Percentiles rank a stretch among this genome's conserved stretches.
These are phyloP conservation scores for Hexamita inflata DNA, from an alignment of 208 protist species.

Conservation along the genomic window DNA sequence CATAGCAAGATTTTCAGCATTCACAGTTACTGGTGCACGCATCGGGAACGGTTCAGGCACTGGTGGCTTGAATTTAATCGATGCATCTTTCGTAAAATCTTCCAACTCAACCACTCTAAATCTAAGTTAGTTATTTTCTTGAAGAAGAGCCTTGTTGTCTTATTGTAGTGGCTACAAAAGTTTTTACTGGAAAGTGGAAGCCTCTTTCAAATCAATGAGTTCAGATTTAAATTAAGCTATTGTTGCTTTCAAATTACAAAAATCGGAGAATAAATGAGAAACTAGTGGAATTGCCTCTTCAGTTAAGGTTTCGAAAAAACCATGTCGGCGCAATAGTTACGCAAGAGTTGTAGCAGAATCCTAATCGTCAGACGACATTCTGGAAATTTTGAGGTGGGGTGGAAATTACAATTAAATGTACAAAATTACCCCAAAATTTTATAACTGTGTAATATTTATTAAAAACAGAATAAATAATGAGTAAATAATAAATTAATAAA, in stretches of 20 bases:
- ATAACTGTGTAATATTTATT: too few relatives aligned
- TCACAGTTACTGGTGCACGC: too few relatives aligned
- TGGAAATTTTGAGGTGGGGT: too few relatives aligned
- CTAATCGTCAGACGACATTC: too few relatives aligned
- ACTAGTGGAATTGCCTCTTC: not conserved
- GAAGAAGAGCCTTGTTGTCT: not conserved
- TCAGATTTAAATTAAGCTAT: not conserved
- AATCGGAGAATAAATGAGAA: not conserved
- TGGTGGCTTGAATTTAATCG: too few relatives aligned
- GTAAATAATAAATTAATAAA: too few relatives aligned
- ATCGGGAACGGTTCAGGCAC: too few relatives aligned
- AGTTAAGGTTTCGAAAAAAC: not conserved
- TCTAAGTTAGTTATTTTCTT: not conserved
- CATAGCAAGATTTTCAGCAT: not conserved
- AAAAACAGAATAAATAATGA: too few relatives aligned
- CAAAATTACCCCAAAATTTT: too few relatives aligned
- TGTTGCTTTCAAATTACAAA: not conserved
- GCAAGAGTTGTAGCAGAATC: too few relatives aligned
- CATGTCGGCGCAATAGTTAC: not conserved
- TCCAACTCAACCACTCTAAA: not conserved
- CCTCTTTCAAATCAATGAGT: not conserved
- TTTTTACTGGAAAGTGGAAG: not conserved
- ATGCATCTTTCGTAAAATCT: not conserved
- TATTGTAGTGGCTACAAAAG: not conserved
- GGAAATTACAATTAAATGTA: too few relatives aligned